These are phyloP conservation scores for Kalmusia sp. DNA, from an alignment of 2,329 filamentous ascomycete species.

Conservation along the genomic window DNA sequence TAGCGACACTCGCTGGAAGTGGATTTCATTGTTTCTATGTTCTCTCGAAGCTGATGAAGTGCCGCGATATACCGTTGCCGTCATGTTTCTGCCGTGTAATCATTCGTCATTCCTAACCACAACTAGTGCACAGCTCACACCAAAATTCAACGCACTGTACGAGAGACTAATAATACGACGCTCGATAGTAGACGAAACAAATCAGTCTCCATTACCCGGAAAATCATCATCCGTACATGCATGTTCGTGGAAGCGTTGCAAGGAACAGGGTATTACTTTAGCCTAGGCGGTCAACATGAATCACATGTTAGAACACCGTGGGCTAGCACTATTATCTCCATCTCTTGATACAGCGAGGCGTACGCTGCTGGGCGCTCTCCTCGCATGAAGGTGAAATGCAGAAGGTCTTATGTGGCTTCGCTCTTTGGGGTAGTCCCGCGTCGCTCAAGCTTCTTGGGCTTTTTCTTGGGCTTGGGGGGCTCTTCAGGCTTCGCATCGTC, in stretches of 20 bases:
- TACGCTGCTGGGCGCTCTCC: too few relatives aligned
- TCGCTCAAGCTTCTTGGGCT: conserved; percentile 47
- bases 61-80: too few relatives aligned
- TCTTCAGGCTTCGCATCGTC: conserved; percentile 12
- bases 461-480: conserved; percentile 40
- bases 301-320: not conserved
- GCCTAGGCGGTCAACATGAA: not conserved
- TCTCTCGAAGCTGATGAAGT: too few relatives aligned
- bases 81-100: not conserved
- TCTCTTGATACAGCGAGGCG: too few relatives aligned
- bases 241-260: not conserved
- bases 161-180: conserved; percentile 1
- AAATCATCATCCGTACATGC: not conserved
- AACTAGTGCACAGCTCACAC: not conserved
- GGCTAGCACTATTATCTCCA: too few relatives aligned
- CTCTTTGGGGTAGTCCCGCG: conserved; percentile 23
- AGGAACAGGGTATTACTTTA: conserved; percentile 2
- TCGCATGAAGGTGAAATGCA: not conserved
- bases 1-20: not conserved
- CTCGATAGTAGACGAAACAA: not conserved
- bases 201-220: not conserved
- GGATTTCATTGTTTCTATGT: not conserved
- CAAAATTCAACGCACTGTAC: not conserved
- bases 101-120: not conserved
- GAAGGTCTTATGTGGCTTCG: not conserved